Evolutionary conservation across 1,139 yeast genomes (phyloP), one percentile per base, ranked within the genome.

Genomic region (Insectozyma bohioensis): DNA sequence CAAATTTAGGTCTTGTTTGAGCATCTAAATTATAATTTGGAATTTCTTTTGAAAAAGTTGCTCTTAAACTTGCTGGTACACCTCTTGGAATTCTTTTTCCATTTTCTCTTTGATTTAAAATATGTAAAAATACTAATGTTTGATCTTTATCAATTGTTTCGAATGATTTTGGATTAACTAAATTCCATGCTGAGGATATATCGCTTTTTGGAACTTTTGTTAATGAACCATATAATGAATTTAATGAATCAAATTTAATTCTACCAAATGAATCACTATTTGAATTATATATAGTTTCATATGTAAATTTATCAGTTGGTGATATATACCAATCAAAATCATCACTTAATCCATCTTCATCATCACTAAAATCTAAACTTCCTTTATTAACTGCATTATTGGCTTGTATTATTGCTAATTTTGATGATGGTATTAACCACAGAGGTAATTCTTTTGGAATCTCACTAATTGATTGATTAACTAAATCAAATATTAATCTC

Each of bases 261-360:
- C 95, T 70, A n/a, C 97, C 97, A 47, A 77, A 82, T 28, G 71
- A 66, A 61, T 92, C 97, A 33, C 85, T 65, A 37, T 86, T 81
- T 23, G 85, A 72, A 32, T 80, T 70, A 54, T 88, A 85, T 28
- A 92, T 79, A 18, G 85, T 69, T 49, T 86, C 94, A 58, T 92
- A 94, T 8, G 84, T 75, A 3, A 78, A 52, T 50, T 81, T 78
- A 51, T 92, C 97, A 6, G 80, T 72, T 12, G 97, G 97, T 4
- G 95, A 81, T 43, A 92, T 88, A 61, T 92, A 92, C 98, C 98
- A 92, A 53, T 90, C 95, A 53, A 92, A 85, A 49, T 85, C 85
- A 31, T 79, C 74, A 22, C 80, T 68, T 35, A 84, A 67, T 25
- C 75, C 80, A 44, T 76, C 77, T 39, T 75, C 79, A 45, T 72